These are phyloP conservation scores for Magnaporthiopsis rhizophila DNA, from an alignment of 2,329 filamentous ascomycete genomes.

Conservation along the genomic window DNA sequence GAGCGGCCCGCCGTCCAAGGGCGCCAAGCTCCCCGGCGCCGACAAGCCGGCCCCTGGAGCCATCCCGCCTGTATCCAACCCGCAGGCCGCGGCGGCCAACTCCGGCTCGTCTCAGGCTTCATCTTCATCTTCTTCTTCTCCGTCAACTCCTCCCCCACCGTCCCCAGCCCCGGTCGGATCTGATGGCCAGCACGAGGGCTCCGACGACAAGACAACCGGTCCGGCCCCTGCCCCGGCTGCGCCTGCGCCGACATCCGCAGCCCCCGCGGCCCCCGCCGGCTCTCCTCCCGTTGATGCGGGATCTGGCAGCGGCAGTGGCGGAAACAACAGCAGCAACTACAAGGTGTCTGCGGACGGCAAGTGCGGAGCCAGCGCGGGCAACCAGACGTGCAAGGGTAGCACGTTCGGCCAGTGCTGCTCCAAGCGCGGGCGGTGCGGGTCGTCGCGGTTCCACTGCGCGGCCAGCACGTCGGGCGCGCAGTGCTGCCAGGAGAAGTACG, in stretches of 20 bases:
- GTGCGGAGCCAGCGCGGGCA: conserved; percentile 28
- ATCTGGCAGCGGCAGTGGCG: not conserved
- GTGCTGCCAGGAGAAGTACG: conserved; percentile 21
- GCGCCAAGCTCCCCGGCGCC: conserved; percentile 27
- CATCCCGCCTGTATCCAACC: conserved; percentile 21
- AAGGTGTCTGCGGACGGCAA: conserved; percentile 29
- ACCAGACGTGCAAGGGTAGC: conserved; percentile 33
- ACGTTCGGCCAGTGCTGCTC: conserved; percentile 36
- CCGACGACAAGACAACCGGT: not conserved
- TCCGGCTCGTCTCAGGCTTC: not conserved
- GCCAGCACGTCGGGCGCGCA: conserved; percentile 13
- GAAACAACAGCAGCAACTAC: not conserved
- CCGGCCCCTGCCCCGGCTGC: not conserved
- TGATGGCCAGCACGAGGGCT: not conserved
- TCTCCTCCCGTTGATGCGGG: not conserved
- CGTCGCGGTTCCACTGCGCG: conserved; percentile 26
- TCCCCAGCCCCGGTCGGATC: not conserved
- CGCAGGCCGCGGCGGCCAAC: not conserved
- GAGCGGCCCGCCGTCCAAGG: conserved; percentile 38
- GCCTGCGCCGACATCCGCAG: not conserved
- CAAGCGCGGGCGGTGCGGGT: conserved; percentile 29
- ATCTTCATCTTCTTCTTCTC: not conserved
- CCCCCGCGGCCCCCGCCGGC: not conserved
- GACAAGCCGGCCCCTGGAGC: conserved; percentile 22
- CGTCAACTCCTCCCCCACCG: not conserved